Evolutionary conservation across 306 rosid species (phyloP), one percentile per base, ranked within the genome.

Genomic region (Cucurbita moschata): DNA sequence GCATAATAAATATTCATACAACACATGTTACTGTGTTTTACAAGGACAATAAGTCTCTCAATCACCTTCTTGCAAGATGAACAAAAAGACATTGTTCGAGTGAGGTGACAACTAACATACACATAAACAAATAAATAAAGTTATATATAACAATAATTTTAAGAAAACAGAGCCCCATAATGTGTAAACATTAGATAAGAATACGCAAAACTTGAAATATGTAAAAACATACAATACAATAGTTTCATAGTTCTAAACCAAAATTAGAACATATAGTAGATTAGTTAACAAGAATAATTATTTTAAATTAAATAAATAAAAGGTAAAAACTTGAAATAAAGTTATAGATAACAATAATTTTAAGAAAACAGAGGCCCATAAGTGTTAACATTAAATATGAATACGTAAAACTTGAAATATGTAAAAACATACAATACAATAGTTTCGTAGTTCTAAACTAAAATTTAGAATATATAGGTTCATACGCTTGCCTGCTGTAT

Each of bases 401-500:
- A 38, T 39, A 63, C n/a, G 69, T 4, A 63, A 9, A 38, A 39
- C 69, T 8, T 39, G 26, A 63, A 39, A 37, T 15, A 62, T 15
- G 68, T 15, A 38, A 39, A 63, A 63, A n/a, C 30, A 64, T n/a
- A 40, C 1, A n/a, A 64, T 40, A 16, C 14, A 30, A 38, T 8
- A 19, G 30, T 39, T 63, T 9, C 8, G 9, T 40, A 18, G 52
- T 42, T 40, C 35, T 18, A 10, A 16, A 64, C 52, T 43, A 64
- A 40, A 18, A 40, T 40, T 8, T 30, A 73, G 72, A 76, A 57
- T 63, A 67, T 57, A 71, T 52, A 67, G 39, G 39, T 62, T 57
- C 78, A 19, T 79, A 73, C 61, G 78, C 88, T 79, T 87, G 82
- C 96, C 88, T 90, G 97, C 83, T 82, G 97, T 80, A 90, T 90